Percentiles rank a stretch among this genome's conserved stretches.
phyloP scores from a whole-genome alignment of 176 grass and related monocot species.

The Bothriochloa decipiens region DNA sequence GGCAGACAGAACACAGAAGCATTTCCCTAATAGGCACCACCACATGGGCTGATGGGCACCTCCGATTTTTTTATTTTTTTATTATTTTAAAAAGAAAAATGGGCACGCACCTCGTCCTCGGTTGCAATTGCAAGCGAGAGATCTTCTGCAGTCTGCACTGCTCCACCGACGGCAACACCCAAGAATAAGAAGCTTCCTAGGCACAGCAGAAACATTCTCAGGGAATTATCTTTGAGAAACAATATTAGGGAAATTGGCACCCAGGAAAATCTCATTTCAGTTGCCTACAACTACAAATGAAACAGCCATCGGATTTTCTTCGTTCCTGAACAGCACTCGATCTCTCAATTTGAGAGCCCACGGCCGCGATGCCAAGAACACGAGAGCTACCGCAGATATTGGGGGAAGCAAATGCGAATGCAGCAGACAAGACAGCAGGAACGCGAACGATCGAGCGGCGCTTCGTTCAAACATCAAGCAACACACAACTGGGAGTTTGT shows the following conservation, averaged over 20 bases:
- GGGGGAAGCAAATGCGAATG: background rate
- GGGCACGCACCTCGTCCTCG: no score
- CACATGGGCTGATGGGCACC: background rate
- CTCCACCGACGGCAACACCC: background rate
- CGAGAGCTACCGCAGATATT: background rate
- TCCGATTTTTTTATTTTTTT: background rate
- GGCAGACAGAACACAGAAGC: background rate
- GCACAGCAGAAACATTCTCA: no score
- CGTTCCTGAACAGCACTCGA: background rate
- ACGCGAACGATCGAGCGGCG: no score
- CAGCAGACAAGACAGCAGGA: background rate
- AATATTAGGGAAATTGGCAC: no score
- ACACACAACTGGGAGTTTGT: no score
- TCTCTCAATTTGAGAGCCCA: background rate
- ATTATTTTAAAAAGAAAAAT: no score
- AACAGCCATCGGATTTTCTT: background rate
- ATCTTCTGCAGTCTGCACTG: no score
- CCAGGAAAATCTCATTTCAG: no score
- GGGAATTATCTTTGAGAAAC: no score
- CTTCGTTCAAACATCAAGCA: no score
- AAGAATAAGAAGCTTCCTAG: background rate
- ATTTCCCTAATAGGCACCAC: background rate
- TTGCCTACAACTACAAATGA: background rate
- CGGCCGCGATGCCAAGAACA: background rate
- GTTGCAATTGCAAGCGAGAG: background rate